Base-by-base conservation (phyloP, 805 yeast species). In the Teunomyces atbi region DNA sequence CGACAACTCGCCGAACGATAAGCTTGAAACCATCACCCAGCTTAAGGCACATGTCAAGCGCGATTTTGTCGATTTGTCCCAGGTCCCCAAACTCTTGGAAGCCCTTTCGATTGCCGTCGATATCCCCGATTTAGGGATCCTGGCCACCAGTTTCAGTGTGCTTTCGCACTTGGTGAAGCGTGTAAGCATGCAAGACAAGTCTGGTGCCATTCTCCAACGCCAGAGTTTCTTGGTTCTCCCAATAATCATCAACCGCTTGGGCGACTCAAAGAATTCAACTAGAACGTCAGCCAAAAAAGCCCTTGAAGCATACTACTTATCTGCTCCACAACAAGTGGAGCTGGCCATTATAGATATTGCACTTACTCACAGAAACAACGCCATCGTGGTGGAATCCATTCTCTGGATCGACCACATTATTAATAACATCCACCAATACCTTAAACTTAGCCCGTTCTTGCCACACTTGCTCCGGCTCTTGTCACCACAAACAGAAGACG, bases 101-200 rank as follows among this genome's bases (percentile, higher is more conserved):
- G 69, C 81, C 0, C 61, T 82, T 39, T 63, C 75, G 6, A 54
- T 68, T 3, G 83, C 79, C 1, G 69, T 67, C 37, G 74, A 72
- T 45, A 64, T 70, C 3, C 53, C 61, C 2, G 72, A 71, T 41
- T 45, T 62, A 28, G 59, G 70, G 8, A 68, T 80, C 15, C 70
- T 71, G 48, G 49, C 69, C 1, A 45, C 62, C 18, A 71, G 80
- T 2, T 80, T 81, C 54, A 73, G 79, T 23, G 72, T 80, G 0
- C 57, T 79, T 3, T 79, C 82, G 41, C 84, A 82, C 54, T 60
- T 81, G 44, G 74, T 82, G 26, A 81, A 80, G 47, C 63, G 86
- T 16, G 77, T 82, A 5, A 74, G 81, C 40, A 76, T 79, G 61
- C 86, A 82, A 60, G 84, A 81, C 52, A 62, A 70, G 1, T 56